Evolutionary conservation across 441 rosid genomes (phyloP), one percentile per base, ranked within the genome.

Genomic region (Cnidoscolus chayamansa): DNA sequence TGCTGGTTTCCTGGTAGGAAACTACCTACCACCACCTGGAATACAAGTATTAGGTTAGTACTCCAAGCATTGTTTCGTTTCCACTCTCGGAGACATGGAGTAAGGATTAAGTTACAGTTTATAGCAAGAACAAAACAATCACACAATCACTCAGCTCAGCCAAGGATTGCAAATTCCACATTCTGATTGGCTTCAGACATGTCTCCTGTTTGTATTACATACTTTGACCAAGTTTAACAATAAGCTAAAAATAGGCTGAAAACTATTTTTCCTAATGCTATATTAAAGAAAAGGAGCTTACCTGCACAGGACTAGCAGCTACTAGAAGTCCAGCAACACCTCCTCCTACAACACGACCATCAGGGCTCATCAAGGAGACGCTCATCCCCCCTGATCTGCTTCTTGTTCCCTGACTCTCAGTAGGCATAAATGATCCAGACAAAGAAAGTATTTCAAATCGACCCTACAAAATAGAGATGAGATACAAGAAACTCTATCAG

Each of bases 331-430:
- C 99, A 13, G 94, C 96, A 64, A 94, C 97, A 45, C 96, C 84
- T 9, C 99, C 99, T 20, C 98, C 99, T 0, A 94, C 90, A 73
- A 94, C 98, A 17, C 94, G 94, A 16, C 98, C 99, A 80, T 92
- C 97, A 11, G 96, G 92, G 74, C 98, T 87, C 0, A 93, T 90
- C 81, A 94, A 79, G 55, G 98, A 90, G 70, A 94, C 92, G n/a
- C 97, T 94, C 94, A 94, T 85, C 62, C 98, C 97, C 67, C 99
- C 99, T 11, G 97, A 85, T 80, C 94, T 80, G 84, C 97, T 89
- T 69, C 84, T 86, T 32, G 94, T 77, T 68, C 97, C 98, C 80
- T 83, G 89, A 76, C 78, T 90, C 86, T 89, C 97, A 0, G 90
- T 89, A 15, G 94, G 94, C 88, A 89, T 89, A 80, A 89, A 94